These are phyloP conservation scores for Rhizopus arrhizus DNA, from an alignment of 371 early-diverging fungal species.

Conservation along the genomic window DNA sequence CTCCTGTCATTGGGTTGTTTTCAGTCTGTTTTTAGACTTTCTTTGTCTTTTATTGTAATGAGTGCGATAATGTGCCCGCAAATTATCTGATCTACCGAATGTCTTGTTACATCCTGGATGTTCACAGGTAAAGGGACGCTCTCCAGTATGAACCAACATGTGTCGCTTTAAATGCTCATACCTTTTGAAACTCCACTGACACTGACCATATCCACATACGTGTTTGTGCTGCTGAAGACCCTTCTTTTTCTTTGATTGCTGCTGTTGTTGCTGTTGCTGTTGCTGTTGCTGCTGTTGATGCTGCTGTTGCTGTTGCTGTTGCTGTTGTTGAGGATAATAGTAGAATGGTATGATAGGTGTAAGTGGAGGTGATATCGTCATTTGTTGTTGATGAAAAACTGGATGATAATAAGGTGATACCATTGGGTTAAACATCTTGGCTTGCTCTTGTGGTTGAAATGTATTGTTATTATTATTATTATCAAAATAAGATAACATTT, in stretches of 20 bases:
- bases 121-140: slow-evolving; percentile 67
- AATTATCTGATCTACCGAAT: slow-evolving; percentile 78
- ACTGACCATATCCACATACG: slow-evolving; percentile 55
- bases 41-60: slow-evolving; percentile 40
- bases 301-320: not conserved
- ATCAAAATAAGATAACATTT: not conserved
- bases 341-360: slow-evolving; percentile 3
- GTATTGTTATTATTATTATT: not conserved
- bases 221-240: slow-evolving; percentile 30
- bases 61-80: slow-evolving; percentile 61
- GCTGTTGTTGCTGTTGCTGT: not conserved
- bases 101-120: slow-evolving; percentile 67
- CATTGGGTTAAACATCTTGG: not conserved
- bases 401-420: not conserved
- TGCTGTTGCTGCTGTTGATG: not conserved
- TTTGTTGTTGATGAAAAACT: not conserved
- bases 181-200: slow-evolving; percentile 72
- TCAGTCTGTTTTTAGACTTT: too few relatives aligned
- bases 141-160: slow-evolving; percentile 70
- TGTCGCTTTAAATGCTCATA: slow-evolving; percentile 87
- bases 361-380: not conserved
- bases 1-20: too few relatives aligned
- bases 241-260: slow-evolving; percentile 11
- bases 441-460: not conserved
- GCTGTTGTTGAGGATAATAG: not conserved